Conservation (phyloP, 75 land plant species). For the Selaginella moellendorffii region DNA sequence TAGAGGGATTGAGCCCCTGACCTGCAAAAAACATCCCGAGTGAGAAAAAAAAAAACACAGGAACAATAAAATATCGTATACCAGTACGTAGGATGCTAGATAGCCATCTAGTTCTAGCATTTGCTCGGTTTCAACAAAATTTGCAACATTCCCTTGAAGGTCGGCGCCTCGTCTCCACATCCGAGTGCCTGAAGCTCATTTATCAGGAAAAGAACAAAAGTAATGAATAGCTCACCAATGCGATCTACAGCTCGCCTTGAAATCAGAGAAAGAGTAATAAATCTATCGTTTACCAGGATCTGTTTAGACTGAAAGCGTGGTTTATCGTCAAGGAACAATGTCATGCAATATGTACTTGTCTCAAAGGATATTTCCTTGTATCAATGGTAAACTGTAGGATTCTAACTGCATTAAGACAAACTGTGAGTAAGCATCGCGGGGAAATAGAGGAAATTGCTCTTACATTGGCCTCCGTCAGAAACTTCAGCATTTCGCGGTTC, state of each 20-base stretch:
- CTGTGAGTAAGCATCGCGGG: slow-evolving; percentile 1
- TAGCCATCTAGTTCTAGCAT: slow-evolving; percentile 53
- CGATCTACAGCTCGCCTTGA: slow-evolving; percentile 66
- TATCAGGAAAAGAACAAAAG: neutral
- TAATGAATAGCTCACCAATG: slow-evolving; percentile 31
- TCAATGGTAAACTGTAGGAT: slow-evolving; percentile 55
- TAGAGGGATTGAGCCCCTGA: slow-evolving; percentile 82
- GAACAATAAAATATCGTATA: slow-evolving; percentile 8
- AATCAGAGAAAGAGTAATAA: slow-evolving; percentile 31
- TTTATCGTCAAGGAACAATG: slow-evolving; percentile 21
- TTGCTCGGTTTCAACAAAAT: slow-evolving; percentile 96
- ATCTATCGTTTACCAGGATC: slow-evolving; percentile 28
- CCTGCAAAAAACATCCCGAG: slow-evolving; percentile 24
- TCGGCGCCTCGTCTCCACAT: slow-evolving; percentile 99
- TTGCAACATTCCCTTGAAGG: slow-evolving; percentile 77
- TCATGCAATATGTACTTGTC: neutral
- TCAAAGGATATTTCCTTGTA: slow-evolving; percentile 96
- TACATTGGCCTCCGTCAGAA: neutral
- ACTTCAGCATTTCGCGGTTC: neutral
- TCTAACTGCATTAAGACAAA: slow-evolving; percentile 84
- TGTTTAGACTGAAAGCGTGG: slow-evolving; percentile 45
- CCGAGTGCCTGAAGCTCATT: slow-evolving; percentile 50
- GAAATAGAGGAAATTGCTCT: neutral
- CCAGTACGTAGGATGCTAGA: slow-evolving; percentile 76
- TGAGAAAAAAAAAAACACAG: neutral